Evolutionary conservation across 176 grass and related monocot genomes (phyloP).

Genomic region (Thinopyrum elongatum): DNA sequence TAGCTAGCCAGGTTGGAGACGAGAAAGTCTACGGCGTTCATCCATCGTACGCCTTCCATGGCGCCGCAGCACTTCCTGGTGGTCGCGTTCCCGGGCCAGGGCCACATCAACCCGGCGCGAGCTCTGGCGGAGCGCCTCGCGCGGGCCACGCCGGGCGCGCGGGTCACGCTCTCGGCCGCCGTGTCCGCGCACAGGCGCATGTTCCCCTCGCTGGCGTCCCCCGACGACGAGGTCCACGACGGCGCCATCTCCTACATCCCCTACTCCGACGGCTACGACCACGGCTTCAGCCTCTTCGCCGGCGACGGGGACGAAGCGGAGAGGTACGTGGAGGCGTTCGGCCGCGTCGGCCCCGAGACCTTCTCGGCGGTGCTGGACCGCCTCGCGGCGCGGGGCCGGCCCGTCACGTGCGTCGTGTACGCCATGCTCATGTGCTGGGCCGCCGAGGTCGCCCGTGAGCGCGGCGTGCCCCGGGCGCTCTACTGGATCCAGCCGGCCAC

Average conservation of each 20-base stretch:
- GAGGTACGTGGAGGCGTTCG: background rate
- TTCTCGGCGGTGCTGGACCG: background rate
- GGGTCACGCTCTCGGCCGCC: slow-evolving; percentile 40
- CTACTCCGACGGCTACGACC: slow-evolving; percentile 40
- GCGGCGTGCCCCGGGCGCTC: slow-evolving; percentile 25
- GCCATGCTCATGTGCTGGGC: slow-evolving; percentile 46
- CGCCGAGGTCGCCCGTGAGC: slow-evolving; percentile 27
- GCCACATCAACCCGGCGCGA: slow-evolving; percentile 57
- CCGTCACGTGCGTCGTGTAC: slow-evolving; percentile 48
- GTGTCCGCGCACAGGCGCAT: slow-evolving; percentile 38
- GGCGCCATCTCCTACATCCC: slow-evolving; percentile 38
- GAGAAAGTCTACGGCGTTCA: background rate
- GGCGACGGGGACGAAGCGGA: background rate
- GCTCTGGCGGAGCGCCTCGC: slow-evolving; percentile 34
- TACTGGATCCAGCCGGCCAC: slow-evolving; percentile 55
- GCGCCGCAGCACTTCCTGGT: slow-evolving; percentile 48
- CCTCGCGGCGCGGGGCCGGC: slow-evolving; percentile 31
- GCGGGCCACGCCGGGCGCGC: slow-evolving; percentile 16
- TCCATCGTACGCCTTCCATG: background rate
- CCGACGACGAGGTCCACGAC: slow-evolving; percentile 31
- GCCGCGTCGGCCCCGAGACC: slow-evolving; percentile 9
- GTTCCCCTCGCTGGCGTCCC: slow-evolving; percentile 7
- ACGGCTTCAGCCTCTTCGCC: background rate
- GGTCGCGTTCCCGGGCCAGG: slow-evolving; percentile 32
- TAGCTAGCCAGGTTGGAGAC: background rate